Evolutionary conservation across 441 rosid species (phyloP), one percentile per base, ranked within the genome.

Genomic region (Sinapis alba): DNA sequence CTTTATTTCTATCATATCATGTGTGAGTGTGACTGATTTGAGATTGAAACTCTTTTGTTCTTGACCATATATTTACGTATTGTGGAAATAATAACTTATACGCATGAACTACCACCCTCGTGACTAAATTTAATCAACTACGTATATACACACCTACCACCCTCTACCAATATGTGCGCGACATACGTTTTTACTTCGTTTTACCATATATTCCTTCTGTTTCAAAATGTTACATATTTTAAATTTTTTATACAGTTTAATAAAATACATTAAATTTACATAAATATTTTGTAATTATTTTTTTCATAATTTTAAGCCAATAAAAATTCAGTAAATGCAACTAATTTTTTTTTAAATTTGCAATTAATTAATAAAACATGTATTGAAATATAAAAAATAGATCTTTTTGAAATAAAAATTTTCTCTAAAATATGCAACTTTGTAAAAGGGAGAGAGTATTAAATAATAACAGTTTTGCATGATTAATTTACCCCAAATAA

Each of bases 1-100:
- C 15, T n/a, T n/a, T n/a, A 30, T 76, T 69, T 69, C 63, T 58
- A 59, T 58, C 68, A 77, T 45, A 32, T 71, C 80, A 77, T 71
- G 75, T 45, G 43, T 43, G 66, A 69, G 5, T 56, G 57, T 65
- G 76, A 77, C 68, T 11, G 71, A 41, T 76, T 68, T 56, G 53
- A 28, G 36, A 69, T 41, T 26, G 5, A 30, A 16, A 62, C 79
- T 65, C 80, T 71, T 71, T 71, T 71, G 62, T 71, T 77, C 32
- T 41, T 64, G 56, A 47, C 76, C 80, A 71, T 57, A 47, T 64
- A 70, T 64, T 15, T 27, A 13, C 61, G 56, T 21, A 11, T 1
- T 62, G 13, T 57, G 5, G 43, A 77, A 34, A 45, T 77, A 21
- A 28, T 70, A 77, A 47, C 67, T 50, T 47, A 24, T n/a, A 65